These are phyloP conservation scores for Penicillium goetzii DNA, from an alignment of 495 filamentous ascomycete genomes.

Conservation along the genomic window DNA sequence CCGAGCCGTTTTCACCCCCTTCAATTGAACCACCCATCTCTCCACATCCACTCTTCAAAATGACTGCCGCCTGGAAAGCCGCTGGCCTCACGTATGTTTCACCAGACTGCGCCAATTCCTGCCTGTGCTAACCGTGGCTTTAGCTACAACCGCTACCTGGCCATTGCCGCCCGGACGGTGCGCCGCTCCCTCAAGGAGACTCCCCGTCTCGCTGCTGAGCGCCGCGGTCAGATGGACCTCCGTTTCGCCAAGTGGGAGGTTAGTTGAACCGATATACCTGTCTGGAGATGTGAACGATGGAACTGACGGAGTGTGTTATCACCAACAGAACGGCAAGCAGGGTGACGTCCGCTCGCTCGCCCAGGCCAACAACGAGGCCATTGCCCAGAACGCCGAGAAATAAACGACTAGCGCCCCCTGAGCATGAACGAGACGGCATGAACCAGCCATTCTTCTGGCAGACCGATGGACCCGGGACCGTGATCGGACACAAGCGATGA, in stretches of 20 bases:
- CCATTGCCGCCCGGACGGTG: slow-evolving; percentile 59
- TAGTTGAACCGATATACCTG: slow-evolving; percentile 25
- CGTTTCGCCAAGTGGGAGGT: slow-evolving; percentile 98
- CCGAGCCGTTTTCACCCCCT: slow-evolving; percentile 38
- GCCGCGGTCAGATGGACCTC: slow-evolving; percentile 85
- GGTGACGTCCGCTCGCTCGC: slow-evolving; percentile 78
- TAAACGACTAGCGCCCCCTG: slow-evolving; percentile 30
- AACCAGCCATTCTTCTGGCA: slow-evolving; percentile 26
- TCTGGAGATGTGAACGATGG: background rate
- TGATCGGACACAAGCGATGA: slow-evolving; percentile 24
- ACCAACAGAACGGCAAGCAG: slow-evolving; percentile 88
- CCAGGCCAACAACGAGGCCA: slow-evolving; percentile 68
- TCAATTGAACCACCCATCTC: slow-evolving; percentile 34
- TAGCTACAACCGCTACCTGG: slow-evolving; percentile 60
- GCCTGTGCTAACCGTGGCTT: slow-evolving; percentile 38
- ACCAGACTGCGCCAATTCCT: background rate
- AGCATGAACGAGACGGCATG: slow-evolving; percentile 17
- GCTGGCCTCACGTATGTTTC: slow-evolving; percentile 86
- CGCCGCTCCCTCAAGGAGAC: slow-evolving; percentile 94
- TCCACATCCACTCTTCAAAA: slow-evolving; percentile 61
- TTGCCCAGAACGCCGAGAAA: slow-evolving; percentile 51
- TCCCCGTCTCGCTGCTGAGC: slow-evolving; percentile 81
- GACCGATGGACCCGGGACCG: slow-evolving; percentile 24
- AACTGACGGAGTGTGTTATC: slow-evolving; percentile 30
- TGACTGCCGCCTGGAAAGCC: slow-evolving; percentile 98